phyloP scores from a whole-genome alignment of 2,329 filamentous ascomycete species.

The Neonectria faginata region DNA sequence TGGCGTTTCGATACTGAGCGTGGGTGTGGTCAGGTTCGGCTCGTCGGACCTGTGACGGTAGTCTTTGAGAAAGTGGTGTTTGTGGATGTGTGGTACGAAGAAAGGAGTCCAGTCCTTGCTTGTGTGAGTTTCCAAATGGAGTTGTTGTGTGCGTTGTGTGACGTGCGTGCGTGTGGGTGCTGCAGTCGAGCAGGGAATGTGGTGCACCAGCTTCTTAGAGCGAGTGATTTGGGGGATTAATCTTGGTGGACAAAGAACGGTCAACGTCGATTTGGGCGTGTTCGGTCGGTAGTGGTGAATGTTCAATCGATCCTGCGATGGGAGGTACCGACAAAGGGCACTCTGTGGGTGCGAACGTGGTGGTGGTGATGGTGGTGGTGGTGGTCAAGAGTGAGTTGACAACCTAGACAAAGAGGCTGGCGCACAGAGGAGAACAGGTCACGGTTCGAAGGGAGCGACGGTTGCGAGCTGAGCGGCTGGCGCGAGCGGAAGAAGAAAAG shows the following conservation, averaged over 20 bases:
- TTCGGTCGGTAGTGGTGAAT: constrained; percentile 37
- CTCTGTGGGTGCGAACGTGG: constrained; percentile 21
- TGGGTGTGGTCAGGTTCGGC: constrained; percentile 22
- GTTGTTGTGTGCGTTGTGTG: constrained; percentile 26
- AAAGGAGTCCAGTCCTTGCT: constrained; percentile 47
- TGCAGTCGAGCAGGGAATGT: constrained; percentile 37
- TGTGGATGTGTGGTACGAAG: constrained; percentile 35
- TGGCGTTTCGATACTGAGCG: constrained; percentile 29
- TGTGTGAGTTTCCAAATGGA: constrained; percentile 36
- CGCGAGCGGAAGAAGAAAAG: constrained; percentile 39
- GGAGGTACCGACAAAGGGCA: constrained; percentile 35
- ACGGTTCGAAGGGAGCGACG: constrained; percentile 38
- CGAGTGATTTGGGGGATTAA: constrained; percentile 25
- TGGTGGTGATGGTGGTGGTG: too few species aligned
- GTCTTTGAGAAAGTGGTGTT: constrained; percentile 14
- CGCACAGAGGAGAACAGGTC: constrained; percentile 32
- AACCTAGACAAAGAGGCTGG: constrained; percentile 31
- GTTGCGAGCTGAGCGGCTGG: constrained; percentile 36
- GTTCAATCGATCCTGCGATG: constrained; percentile 48
- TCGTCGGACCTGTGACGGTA: not conserved
- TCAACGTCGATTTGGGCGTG: constrained; percentile 47
- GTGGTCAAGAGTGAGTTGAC: not conserved
- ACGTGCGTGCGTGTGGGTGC: constrained; percentile 10
- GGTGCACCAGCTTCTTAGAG: constrained; percentile 29
- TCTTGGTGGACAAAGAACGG: constrained; percentile 41